Evolutionary conservation across 129 eudicot species (phyloP).

Genomic region (sunflower (Helianthus annuus)): HanXRQr2.0-SUNRISE NC_035435.2:170198080-170198579

Average conservation of each 20-base stretch:
- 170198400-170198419: constrained; percentile 1
- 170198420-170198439: constrained; percentile 3
- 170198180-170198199: background rate
- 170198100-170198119: no score
- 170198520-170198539: constrained; percentile 3
- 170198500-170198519: background rate
- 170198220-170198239: constrained; percentile 39
- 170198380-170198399: constrained; percentile 8
- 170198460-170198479: constrained; percentile 16
- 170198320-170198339: background rate
- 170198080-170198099: no score
- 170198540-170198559: background rate
- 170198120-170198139: no score
- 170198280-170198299: constrained; percentile 8
- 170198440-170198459: constrained; percentile 14
- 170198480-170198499: constrained; percentile 22
- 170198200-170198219: constrained; percentile 18
- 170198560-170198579: background rate
- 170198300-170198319: constrained; percentile 10
- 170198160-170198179: no score
- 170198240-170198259: constrained; percentile 14
- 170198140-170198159: no score
- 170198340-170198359: constrained; percentile 6
- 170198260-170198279: constrained; percentile 16
- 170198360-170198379: constrained; percentile 8